Percentiles rank a stretch among this genome's conserved stretches.
These are phyloP conservation scores for Wallacemonas sp. DNA, from an alignment of 208 protist species.

Conservation along the genomic window DNA sequence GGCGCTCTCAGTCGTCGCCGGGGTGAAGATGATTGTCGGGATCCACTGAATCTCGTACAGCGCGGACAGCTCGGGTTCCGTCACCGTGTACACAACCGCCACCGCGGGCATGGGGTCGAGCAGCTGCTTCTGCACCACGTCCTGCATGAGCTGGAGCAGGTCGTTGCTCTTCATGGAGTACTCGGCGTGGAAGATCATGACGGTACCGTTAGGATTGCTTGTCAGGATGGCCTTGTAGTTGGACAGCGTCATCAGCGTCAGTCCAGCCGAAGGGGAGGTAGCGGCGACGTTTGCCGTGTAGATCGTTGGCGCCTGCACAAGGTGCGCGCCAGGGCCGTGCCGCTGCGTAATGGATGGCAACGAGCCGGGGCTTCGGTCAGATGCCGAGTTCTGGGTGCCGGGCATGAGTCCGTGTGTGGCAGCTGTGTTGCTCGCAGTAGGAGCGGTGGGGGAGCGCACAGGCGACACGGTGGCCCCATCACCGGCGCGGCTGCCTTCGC, in stretches of 20 bases:
- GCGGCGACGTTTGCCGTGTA: too few relatives aligned
- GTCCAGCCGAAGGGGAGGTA: not conserved
- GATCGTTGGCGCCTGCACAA: not conserved
- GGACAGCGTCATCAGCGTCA: slow-evolving; percentile 52
- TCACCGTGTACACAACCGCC: slow-evolving; percentile 77
- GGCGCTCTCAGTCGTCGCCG: slow-evolving; percentile 26
- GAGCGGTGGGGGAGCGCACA: too few relatives aligned
- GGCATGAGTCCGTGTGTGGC: not conserved
- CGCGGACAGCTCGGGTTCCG: slow-evolving; percentile 78
- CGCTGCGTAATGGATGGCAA: not conserved
- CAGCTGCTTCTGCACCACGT: slow-evolving; percentile 51
- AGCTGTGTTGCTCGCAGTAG: too few relatives aligned
- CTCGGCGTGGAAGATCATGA: slow-evolving; percentile 86
- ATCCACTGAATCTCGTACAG: slow-evolving; percentile 82
- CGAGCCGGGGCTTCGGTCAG: not conserved
- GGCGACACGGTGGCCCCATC: too few relatives aligned
- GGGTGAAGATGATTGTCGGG: slow-evolving; percentile 83
- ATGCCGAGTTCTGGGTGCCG: not conserved
- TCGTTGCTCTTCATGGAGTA: slow-evolving; percentile 73
- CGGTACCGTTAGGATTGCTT: slow-evolving; percentile 51
- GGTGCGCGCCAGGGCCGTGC: too few relatives aligned
- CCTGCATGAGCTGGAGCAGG: slow-evolving; percentile 53
- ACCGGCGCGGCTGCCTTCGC: too few relatives aligned
- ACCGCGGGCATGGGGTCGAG: slow-evolving; percentile 70
- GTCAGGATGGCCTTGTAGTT: slow-evolving; percentile 53